phyloP scores from a whole-genome alignment of 768 basidiomycete species.

The Xerocomus potaroensis region DNA sequence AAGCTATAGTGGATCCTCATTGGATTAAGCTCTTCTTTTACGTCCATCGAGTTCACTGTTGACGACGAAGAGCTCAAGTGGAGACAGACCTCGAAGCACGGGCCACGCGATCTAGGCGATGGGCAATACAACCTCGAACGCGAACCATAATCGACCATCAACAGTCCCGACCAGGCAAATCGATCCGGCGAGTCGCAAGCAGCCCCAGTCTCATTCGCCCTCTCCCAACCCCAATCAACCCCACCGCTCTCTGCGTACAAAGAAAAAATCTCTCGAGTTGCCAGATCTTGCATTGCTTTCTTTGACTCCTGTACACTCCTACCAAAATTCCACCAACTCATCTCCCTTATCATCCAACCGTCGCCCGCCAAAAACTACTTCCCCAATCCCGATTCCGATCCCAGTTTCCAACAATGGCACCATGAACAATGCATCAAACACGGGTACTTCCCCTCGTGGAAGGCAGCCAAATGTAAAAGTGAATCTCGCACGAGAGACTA shows the following conservation, averaged over 20 bases:
- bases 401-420: constrained; percentile 36
- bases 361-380: constrained; percentile 39
- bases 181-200: constrained; percentile 19
- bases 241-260: constrained; percentile 58
- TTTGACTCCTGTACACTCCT: constrained; percentile 39
- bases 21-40: constrained; percentile 28
- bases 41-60: constrained; percentile 29
- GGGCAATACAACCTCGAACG: constrained; percentile 32
- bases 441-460: constrained; percentile 34
- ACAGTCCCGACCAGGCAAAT: constrained; percentile 23
- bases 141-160: constrained; percentile 27
- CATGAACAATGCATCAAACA: constrained; percentile 33
- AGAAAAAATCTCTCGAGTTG: constrained; percentile 72
- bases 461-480: constrained; percentile 30
- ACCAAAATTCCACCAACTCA: constrained; percentile 34
- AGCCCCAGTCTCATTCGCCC: constrained; percentile 30
- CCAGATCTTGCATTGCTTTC: constrained; percentile 63
- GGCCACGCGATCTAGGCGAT: constrained; percentile 25
- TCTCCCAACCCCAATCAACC: constrained; percentile 42
- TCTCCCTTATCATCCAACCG: constrained; percentile 41
- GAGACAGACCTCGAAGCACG: constrained; percentile 12
- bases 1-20: constrained; percentile 21
- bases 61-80: constrained; percentile 16
- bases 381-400: constrained; percentile 48
- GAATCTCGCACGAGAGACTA: constrained; percentile 21